A percentile compares a stretch with the other conserved stretches of the same genome.
phyloP scores from a whole-genome alignment of 148 eudicot species.

The Pharnaceum exiguum region DNA sequence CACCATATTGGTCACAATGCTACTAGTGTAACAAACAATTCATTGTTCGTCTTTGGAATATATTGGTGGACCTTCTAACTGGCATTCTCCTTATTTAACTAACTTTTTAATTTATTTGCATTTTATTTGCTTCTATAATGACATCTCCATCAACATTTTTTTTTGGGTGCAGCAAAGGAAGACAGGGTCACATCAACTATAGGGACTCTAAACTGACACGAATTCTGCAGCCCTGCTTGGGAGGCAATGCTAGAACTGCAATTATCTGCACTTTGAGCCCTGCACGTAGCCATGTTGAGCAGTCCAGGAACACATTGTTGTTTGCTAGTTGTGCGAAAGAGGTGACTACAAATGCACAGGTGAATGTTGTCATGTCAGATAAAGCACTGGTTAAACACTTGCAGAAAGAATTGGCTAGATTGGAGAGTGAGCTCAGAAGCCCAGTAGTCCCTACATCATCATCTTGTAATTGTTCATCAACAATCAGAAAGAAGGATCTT shows the following conservation, averaged over 20 bases:
- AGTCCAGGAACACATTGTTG: conserved; percentile 90
- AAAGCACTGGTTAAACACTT: conserved; percentile 96
- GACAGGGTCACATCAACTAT: conserved; percentile 86
- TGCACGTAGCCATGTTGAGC: conserved; percentile 90
- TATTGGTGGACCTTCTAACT: too few species aligned
- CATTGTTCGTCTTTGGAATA: too few species aligned
- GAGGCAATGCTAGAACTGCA: conserved; percentile 96
- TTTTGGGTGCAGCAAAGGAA: conserved; percentile 76
- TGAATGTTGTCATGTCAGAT: conserved; percentile 96
- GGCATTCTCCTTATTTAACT: too few species aligned
- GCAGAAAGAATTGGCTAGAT: conserved; percentile 83
- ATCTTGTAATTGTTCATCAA: conserved; percentile 55
- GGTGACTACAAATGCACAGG: conserved; percentile 91
- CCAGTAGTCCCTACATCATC: conserved; percentile 69
- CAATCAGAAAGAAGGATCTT: conserved; percentile 75
- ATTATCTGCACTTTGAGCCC: conserved; percentile 95
- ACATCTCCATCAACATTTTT: too few species aligned
- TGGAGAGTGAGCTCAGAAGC: conserved; percentile 75
- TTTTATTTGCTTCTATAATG: too few species aligned
- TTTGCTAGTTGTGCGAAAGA: conserved; percentile 96
- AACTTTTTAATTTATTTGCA: too few species aligned
- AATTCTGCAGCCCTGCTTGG: conserved; percentile 84
- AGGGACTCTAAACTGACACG: conserved; percentile 93
- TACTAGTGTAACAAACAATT: too few species aligned
- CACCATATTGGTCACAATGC: too few species aligned